Conservation (phyloP, 2,329 filamentous ascomycete species). For the Colletotrichum zoysiae region DNA sequence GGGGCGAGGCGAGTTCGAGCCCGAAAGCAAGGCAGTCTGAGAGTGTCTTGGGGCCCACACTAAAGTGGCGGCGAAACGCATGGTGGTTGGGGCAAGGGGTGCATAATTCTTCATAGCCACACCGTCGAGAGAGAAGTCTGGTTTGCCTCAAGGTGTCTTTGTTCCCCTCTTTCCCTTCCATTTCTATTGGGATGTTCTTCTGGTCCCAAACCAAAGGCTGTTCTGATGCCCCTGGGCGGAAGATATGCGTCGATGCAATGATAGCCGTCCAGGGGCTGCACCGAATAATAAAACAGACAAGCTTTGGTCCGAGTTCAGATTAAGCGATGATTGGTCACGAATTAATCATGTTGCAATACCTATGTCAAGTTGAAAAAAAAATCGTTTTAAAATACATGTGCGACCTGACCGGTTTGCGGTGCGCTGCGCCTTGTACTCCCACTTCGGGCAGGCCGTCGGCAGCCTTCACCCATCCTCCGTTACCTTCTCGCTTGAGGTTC, state of each 20-base stretch:
- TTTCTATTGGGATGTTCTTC: too few species aligned
- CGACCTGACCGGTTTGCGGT: not conserved
- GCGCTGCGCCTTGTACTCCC: not conserved
- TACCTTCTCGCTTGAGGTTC: not conserved
- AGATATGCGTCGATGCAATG: not conserved
- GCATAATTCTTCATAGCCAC: not conserved
- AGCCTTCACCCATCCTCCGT: not conserved
- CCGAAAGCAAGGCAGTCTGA: constrained; percentile 14
- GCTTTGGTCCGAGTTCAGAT: not conserved
- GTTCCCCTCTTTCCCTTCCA: too few species aligned
- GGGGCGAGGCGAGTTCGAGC: constrained; percentile 6
- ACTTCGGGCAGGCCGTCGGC: not conserved
- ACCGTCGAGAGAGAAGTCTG: not conserved
- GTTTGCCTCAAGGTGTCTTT: not conserved
- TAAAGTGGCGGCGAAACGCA: not conserved
- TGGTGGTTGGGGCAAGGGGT: not conserved
- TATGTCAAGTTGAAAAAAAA: not conserved
- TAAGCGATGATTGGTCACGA: too few species aligned
- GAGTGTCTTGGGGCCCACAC: not conserved
- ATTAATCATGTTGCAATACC: not conserved
- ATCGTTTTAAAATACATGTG: too few species aligned
- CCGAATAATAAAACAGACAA: not conserved
- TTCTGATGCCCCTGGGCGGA: not conserved
- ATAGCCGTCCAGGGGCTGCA: not conserved
- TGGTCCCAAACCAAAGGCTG: not conserved